A percentile compares a stretch with the other conserved stretches of the same genome.
phyloP scores from a whole-genome alignment of 2,329 filamentous ascomycete species.

The Talaromyces sp. region DNA sequence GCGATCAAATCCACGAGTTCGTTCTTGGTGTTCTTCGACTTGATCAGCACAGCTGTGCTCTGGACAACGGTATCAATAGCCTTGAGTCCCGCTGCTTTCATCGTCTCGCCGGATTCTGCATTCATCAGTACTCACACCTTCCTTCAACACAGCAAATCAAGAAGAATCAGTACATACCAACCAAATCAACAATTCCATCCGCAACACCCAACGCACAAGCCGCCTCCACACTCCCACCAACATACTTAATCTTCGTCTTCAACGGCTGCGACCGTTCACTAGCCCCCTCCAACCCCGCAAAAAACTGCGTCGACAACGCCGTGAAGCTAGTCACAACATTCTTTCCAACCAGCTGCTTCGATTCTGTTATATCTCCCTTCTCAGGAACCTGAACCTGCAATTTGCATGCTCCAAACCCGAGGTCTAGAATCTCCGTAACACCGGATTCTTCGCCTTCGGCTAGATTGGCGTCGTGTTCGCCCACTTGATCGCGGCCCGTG shows the following conservation, averaged over 20 bases:
- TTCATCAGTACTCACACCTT: background rate
- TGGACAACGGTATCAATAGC: constrained; percentile 91
- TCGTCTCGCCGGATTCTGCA: constrained; percentile 92
- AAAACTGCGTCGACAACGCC: constrained; percentile 75
- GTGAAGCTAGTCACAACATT: constrained; percentile 97
- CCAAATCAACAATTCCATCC: constrained; percentile 94
- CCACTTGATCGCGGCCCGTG: constrained; percentile 86
- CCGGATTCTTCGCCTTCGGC: constrained; percentile 43
- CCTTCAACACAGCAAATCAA: too few relatives aligned
- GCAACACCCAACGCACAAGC: constrained; percentile 93
- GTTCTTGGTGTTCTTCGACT: constrained; percentile 78
- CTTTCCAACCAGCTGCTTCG: constrained; percentile 78
- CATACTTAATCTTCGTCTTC: constrained; percentile 74
- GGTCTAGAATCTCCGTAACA: constrained; percentile 81
- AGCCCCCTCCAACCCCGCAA: constrained; percentile 64
- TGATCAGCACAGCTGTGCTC: constrained; percentile 84
- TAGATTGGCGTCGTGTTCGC: constrained; percentile 69
- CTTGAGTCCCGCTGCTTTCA: constrained; percentile 90
- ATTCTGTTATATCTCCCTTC: constrained; percentile 65
- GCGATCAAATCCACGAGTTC: constrained; percentile 78
- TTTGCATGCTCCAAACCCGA: constrained; percentile 86
- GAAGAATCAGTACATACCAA: constrained; percentile 52
- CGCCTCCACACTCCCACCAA: constrained; percentile 94
- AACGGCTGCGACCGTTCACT: constrained; percentile 16
- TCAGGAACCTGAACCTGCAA: constrained; percentile 95